Percentiles rank a stretch among this genome's conserved stretches.
Conservation (phyloP, 305 asterid species). For the Solanum hybrid region DNA sequence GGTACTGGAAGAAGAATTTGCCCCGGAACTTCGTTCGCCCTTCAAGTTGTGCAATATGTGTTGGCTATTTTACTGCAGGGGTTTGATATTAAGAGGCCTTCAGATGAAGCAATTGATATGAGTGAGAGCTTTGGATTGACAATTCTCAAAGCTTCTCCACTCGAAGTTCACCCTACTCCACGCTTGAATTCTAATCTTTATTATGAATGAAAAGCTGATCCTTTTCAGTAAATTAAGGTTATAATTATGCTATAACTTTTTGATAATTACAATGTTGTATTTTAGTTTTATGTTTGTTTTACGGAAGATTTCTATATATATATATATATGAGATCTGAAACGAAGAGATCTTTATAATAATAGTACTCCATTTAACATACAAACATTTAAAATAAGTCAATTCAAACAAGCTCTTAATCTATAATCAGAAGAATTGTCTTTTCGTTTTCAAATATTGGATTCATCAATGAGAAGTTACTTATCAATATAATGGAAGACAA, state of each 20-base stretch:
- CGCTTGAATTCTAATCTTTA: neutral
- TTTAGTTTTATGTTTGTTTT: neutral
- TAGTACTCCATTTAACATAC: no score
- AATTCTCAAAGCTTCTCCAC: neutral
- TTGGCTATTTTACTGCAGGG: slow-evolving; percentile 28
- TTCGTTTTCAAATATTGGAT: no score
- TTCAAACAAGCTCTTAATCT: no score
- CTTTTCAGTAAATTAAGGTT: neutral
- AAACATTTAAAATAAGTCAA: no score
- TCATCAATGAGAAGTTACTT: no score
- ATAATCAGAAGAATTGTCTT: no score
- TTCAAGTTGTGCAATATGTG: slow-evolving; percentile 14
- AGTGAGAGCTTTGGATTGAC: neutral
- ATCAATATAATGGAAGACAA: no score
- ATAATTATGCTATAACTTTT: neutral
- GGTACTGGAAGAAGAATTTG: slow-evolving; percentile 10
- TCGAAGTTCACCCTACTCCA: neutral
- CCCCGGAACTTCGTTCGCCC: neutral
- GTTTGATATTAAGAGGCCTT: slow-evolving; percentile 22
- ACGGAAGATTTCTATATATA: no score
- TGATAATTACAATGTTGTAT: neutral
- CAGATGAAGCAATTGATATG: slow-evolving; percentile 2
- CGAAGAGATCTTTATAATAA: no score
- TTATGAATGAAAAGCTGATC: neutral
- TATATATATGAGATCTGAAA: no score